Base-by-base conservation (phyloP, 225 moss, liverwort and hornwort genomes). In the Pleurozium schreberi region DNA sequence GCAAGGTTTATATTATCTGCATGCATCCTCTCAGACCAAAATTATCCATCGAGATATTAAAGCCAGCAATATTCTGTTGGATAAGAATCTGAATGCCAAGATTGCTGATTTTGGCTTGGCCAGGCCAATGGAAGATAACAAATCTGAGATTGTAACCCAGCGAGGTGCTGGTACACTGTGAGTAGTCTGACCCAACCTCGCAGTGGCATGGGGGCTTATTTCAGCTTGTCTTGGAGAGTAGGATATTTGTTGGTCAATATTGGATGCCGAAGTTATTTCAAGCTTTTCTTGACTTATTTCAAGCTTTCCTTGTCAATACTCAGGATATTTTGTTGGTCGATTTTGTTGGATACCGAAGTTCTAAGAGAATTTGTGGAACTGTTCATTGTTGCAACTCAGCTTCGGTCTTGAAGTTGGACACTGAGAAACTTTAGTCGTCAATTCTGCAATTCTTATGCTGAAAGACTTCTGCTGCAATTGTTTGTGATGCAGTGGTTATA, bases 41-140 rank as follows among this genome's bases (percentile, higher is more conserved):
- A 95, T 95, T 38, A 93, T 93, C 38, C 93, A 93, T 73, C 82
- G 94, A 31, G 93, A 93, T 75, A 95, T 95, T 25, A 95, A 95
- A 78, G 90, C 92, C 28, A 92, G 88, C 53, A 93, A 93, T 57
- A 92, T 93, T 87, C 70, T 92, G 40, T 57, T 93, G 75, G 91
- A 93, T 17, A 92, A 82, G 62, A 45, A 92, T 66, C 70, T 90
- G 17, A 88, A 93, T 75, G 91, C 93, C 74, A 93, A 91, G 82
- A 91, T 93, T 69, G 86, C 90, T 9, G 91, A 93, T 79, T 95
- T 93, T 80, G 95, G 95, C 73, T 84, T 95, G 73, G 95, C 95
- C 25, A 80, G 92, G 66, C 91, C 90, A 34, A 88, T 91, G 5
- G 52, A 77, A 47, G 92, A 89, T 27, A 75, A 52, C 3, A 8